Conservation (phyloP, 2,329 filamentous ascomycete species). For the Knoxdaviesia proteae region DNA sequence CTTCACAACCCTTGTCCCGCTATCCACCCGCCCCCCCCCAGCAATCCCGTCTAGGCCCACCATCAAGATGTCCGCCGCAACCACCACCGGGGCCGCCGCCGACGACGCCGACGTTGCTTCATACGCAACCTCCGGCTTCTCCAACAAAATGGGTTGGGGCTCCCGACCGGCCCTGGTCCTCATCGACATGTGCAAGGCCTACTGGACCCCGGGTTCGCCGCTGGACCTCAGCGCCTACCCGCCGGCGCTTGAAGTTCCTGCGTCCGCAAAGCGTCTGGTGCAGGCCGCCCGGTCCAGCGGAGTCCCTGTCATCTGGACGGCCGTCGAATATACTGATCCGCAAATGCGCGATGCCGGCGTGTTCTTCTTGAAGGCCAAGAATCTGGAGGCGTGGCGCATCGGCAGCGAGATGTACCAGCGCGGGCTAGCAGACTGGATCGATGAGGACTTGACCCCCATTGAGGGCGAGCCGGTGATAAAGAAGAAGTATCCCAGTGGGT, state of each 20-base stretch:
- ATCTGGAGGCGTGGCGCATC: slow-evolving; percentile 18
- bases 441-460: slow-evolving; percentile 12
- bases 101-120: slow-evolving; percentile 3
- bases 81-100: no score
- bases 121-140: slow-evolving; percentile 15
- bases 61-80: no score
- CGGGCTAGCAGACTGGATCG: slow-evolving; percentile 17
- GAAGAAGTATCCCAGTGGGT: slow-evolving; percentile 22
- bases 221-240: slow-evolving; percentile 18
- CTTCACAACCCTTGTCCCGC: no score
- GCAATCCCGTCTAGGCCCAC: no score
- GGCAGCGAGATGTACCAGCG: slow-evolving; percentile 11
- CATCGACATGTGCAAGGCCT: slow-evolving; percentile 24
- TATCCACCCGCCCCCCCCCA: no score
- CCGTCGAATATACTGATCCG: slow-evolving; percentile 19
- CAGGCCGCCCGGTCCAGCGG: slow-evolving; percentile 15
- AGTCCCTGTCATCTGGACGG: slow-evolving; percentile 20
- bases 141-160: slow-evolving; percentile 22
- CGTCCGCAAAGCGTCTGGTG: slow-evolving; percentile 17
- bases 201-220: slow-evolving; percentile 20
- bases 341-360: slow-evolving; percentile 24
- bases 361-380: slow-evolving; percentile 20
- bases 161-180: slow-evolving; percentile 18
- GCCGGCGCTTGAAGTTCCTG: slow-evolving; percentile 13
- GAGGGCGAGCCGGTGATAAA: slow-evolving; percentile 15